Evolutionary conservation across 225 moss, liverwort and hornwort genomes (phyloP), one percentile per base, ranked within the genome.

Genomic region (Rhytidiadelphus loreus): DNA sequence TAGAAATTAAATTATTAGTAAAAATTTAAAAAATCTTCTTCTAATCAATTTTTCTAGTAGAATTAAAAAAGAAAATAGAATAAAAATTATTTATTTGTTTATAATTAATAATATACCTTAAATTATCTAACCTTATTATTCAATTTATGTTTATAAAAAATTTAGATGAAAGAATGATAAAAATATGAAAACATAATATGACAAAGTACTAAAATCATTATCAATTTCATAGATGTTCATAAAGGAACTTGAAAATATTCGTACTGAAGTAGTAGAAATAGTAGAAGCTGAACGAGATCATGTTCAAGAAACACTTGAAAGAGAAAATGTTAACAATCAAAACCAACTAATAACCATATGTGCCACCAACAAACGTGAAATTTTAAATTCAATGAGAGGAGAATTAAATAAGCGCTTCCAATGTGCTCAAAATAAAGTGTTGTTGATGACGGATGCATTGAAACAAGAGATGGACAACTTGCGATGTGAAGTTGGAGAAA

Each of bases 351-450:
- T 96, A 61, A 92, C 92, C 28, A 78, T 93, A 26, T 91, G 89
- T 62, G 87, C 90, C 44, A 93, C 91, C 26, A 98, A 93, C 58
- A 98, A 97, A 80, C 83, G 46, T 63, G 97, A 98, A 83, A 88
- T 97, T 50, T 74, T 94, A 55, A 93, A 92, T 90, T 90, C 89
- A 71, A 88, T 96, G 82, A 96, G 91, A 81, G 82, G 87, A 82
- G 96, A 97, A n/a, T 84, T 98, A 61, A 94, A 96, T 43, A 94
- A 91, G 78, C 92, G 68, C 17, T 86, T 92, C 24, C 93, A 96
- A 88, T 93, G 41, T 76, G 93, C 95, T 57, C 95, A 94, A 87
- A 96, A 93, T 39, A 95, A 94, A 92, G 90, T 95, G 11, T 87
- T 89, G 21, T 86, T 92, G 8, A 89, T 93, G 80, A 93, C 93